A percentile compares a stretch with the other conserved stretches of the same genome.
phyloP scores from a whole-genome alignment of 345 rosid species.

The Linum trigynum region DNA sequence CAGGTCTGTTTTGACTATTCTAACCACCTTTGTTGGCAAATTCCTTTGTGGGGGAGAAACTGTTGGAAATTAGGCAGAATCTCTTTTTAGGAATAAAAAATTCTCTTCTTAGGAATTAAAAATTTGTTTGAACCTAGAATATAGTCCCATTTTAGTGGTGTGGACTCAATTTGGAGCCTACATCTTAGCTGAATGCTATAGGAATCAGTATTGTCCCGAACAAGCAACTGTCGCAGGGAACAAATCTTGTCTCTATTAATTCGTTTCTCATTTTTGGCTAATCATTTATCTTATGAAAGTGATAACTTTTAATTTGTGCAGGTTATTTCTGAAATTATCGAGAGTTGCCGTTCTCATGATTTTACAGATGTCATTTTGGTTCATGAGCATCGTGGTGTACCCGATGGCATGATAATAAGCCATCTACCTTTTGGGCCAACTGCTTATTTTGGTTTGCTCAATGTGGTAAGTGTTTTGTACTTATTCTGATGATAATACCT shows the following conservation, averaged over 20 bases:
- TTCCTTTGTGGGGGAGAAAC: background rate
- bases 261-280: background rate
- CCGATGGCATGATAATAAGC: slow-evolving; percentile 70
- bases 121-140: no score
- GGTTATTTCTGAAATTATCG: slow-evolving; percentile 88
- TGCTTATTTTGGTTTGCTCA: slow-evolving; percentile 76
- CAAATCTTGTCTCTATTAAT: background rate
- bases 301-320: slow-evolving; percentile 21
- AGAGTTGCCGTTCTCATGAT: slow-evolving; percentile 75
- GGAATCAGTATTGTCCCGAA: background rate
- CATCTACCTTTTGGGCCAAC: slow-evolving; percentile 97
- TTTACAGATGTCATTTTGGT: slow-evolving; percentile 87
- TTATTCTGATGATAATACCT: background rate
- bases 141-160: no score
- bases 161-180: no score
- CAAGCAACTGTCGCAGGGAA: background rate
- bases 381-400: slow-evolving; percentile 84
- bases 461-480: slow-evolving; percentile 58
- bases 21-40: background rate
- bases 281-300: background rate
- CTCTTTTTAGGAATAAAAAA: no score
- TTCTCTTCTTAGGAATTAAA: no score
- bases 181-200: background rate
- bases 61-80: no score
- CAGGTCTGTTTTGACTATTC: slow-evolving; percentile 38